phyloP scores from a whole-genome alignment of 495 filamentous ascomycete species.

The Cenococcum geophilum region DNA sequence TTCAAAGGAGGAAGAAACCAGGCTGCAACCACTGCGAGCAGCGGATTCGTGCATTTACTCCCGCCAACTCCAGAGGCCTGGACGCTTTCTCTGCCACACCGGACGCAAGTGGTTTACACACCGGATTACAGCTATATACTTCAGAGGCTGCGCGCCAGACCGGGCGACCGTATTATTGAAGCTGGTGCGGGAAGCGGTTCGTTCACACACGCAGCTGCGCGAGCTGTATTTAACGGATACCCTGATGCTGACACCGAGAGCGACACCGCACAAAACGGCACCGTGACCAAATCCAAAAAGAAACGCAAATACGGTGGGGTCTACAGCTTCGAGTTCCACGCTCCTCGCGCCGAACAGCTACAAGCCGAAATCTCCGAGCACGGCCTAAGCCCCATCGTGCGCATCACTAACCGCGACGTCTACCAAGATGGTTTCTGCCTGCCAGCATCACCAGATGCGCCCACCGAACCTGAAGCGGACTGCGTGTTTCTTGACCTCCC shows the following conservation, averaged over 20 bases:
- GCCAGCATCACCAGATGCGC: not conserved
- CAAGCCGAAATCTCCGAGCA: constrained; percentile 68
- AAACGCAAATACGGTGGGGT: constrained; percentile 57
- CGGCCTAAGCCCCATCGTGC: constrained; percentile 62
- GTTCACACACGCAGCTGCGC: constrained; percentile 84
- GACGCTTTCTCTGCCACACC: constrained; percentile 83
- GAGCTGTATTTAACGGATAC: constrained; percentile 84
- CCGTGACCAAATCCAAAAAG: constrained; percentile 29
- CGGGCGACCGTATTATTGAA: constrained; percentile 78
- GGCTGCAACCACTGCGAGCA: constrained; percentile 54
- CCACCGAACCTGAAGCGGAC: constrained; percentile 54
- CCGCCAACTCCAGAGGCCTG: constrained; percentile 90
- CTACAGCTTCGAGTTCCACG: constrained; percentile 91
- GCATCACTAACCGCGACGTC: constrained; percentile 87
- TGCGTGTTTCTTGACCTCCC: constrained; percentile 90
- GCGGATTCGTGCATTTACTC: constrained; percentile 84
- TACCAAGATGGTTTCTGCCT: constrained; percentile 72
- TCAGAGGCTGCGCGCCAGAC: constrained; percentile 73
- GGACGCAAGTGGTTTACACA: constrained; percentile 96
- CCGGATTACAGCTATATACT: constrained; percentile 96
- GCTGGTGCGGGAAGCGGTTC: constrained; percentile 91
- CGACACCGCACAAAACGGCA: constrained; percentile 15
- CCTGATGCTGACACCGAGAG: constrained; percentile 33
- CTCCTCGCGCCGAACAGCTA: constrained; percentile 65
- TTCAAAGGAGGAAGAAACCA: constrained; percentile 12